A percentile compares a stretch with the other conserved stretches of the same genome.
Evolutionary conservation across 345 rosid species (phyloP).

Genomic region (Camelina sativa): DNA sequence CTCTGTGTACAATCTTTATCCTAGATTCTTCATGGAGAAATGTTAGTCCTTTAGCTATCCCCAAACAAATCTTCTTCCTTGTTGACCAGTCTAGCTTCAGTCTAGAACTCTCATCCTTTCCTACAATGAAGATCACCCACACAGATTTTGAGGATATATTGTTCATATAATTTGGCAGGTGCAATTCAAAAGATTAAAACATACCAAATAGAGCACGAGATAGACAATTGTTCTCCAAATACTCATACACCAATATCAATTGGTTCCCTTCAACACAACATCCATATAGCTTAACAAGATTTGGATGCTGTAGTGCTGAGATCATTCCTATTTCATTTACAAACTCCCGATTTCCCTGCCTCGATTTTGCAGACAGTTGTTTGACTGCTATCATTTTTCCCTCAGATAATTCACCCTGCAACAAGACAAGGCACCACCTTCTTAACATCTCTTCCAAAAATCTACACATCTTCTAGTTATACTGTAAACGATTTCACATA

Average conservation of each 20-base stretch:
- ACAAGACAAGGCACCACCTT: slow-evolving; percentile 5
- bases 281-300: slow-evolving; percentile 75
- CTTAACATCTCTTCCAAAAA: background rate
- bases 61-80: slow-evolving; percentile 69
- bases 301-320: slow-evolving; percentile 78
- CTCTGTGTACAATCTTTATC: slow-evolving; percentile 90
- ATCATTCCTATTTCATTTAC: slow-evolving; percentile 80
- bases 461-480: background rate
- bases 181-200: slow-evolving; percentile 1
- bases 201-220: slow-evolving; percentile 71
- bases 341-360: slow-evolving; percentile 79
- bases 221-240: slow-evolving; percentile 76
- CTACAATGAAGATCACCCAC: slow-evolving; percentile 45
- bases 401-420: slow-evolving; percentile 69
- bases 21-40: slow-evolving; percentile 86
- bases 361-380: slow-evolving; percentile 72
- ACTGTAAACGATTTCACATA: background rate
- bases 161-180: background rate
- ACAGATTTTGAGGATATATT: background rate
- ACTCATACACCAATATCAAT: slow-evolving; percentile 68
- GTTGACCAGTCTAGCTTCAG: slow-evolving; percentile 76
- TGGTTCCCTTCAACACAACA: slow-evolving; percentile 84
- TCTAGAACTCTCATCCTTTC: slow-evolving; percentile 52
- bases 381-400: slow-evolving; percentile 77
- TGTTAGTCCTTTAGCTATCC: slow-evolving; percentile 76